phyloP scores from a whole-genome alignment of 495 filamentous ascomycete species.

The Opeltia flavorubescens region DNA sequence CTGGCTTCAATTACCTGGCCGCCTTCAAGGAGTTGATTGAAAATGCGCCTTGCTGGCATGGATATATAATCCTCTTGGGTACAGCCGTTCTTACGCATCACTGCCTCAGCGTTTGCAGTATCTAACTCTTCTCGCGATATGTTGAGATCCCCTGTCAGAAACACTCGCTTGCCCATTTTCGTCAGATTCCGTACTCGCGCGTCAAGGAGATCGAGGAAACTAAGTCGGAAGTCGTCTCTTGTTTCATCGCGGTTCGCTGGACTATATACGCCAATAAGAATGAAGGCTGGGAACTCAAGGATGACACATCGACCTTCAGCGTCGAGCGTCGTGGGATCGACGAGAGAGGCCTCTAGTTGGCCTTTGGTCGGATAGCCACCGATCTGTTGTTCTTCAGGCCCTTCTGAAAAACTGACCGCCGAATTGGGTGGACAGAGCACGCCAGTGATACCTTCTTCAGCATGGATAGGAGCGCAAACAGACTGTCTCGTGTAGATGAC shows the following conservation, averaged over 20 bases:
- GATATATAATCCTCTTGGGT: conserved; percentile 58
- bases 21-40: conserved; percentile 70
- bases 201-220: conserved; percentile 68
- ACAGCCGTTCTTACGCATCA: conserved; percentile 52
- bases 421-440: conserved; percentile 65
- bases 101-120: conserved; percentile 52
- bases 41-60: conserved; percentile 58
- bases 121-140: conserved; percentile 66
- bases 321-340: conserved; percentile 63
- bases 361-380: conserved; percentile 71
- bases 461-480: conserved; percentile 73
- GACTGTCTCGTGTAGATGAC: conserved; percentile 90
- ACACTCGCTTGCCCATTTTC: conserved; percentile 64
- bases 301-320: conserved; percentile 85
- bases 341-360: conserved; percentile 44
- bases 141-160: conserved; percentile 84
- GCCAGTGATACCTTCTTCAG: conserved; percentile 87
- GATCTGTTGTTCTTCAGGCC: conserved; percentile 67
- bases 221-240: conserved; percentile 69
- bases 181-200: conserved; percentile 70
- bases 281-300: conserved; percentile 92
- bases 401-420: conserved; percentile 56
- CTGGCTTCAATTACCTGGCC: conserved; percentile 56
- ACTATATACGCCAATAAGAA: conserved; percentile 79
- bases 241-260: conserved; percentile 77